phyloP scores from a whole-genome alignment of 1,139 yeast genomes.

The Geotrichum restrictum region DNA sequence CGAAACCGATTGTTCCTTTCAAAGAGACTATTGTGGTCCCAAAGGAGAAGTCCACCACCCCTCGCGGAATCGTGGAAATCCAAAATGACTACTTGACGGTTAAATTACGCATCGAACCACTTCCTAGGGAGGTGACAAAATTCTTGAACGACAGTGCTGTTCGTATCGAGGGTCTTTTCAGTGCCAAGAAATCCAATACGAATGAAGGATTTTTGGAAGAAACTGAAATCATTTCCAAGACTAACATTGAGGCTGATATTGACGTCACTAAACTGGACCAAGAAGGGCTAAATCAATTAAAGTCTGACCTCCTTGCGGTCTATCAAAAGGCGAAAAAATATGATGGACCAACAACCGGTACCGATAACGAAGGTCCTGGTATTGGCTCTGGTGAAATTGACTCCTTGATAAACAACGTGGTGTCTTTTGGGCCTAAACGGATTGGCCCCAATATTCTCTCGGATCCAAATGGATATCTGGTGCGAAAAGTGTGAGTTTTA shows the following conservation, averaged over 20 bases:
- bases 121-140: slow-evolving; percentile 50
- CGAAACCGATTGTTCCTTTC: slow-evolving; percentile 93
- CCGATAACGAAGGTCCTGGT: slow-evolving; percentile 20
- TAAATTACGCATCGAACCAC: slow-evolving; percentile 50
- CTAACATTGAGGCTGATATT: too few relatives aligned
- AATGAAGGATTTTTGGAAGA: slow-evolving; percentile 8
- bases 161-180: slow-evolving; percentile 37
- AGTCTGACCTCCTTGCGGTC: slow-evolving; percentile 10
- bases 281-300: slow-evolving; percentile 9
- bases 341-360: too few relatives aligned
- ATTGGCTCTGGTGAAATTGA: slow-evolving; percentile 27
- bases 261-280: background rate
- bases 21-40: slow-evolving; percentile 69
- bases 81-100: slow-evolving; percentile 49
- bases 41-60: slow-evolving; percentile 23
- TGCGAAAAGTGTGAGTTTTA: slow-evolving; percentile 15
- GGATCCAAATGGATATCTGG: slow-evolving; percentile 44
- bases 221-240: background rate
- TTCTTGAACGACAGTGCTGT: slow-evolving; percentile 51
- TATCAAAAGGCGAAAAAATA: slow-evolving; percentile 1
- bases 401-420: slow-evolving; percentile 39
- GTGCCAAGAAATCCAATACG: slow-evolving; percentile 11
- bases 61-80: slow-evolving; percentile 41
- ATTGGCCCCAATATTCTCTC: slow-evolving; percentile 72
- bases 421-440: slow-evolving; percentile 74